Evolutionary conservation across 1,284 basidiomycete species (phyloP), one percentile per base, ranked within the genome.

Genomic region (Tilletiopsis washingtonensis): DNA sequence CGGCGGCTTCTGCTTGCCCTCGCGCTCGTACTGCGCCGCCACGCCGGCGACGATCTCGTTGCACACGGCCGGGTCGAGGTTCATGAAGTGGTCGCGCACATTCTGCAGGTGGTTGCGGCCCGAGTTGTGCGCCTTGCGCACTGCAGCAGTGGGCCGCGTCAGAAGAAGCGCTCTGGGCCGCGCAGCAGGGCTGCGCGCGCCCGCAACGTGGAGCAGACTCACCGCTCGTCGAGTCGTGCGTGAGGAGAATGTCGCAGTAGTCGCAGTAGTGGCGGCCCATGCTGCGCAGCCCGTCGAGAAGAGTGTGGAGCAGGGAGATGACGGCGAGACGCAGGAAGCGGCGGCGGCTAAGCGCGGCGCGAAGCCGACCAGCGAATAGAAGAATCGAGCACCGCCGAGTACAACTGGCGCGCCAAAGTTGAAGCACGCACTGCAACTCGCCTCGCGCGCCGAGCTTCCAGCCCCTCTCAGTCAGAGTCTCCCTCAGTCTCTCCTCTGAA

Each of bases 41-140:
- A 98, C 91, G 73, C 91, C 88, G 80, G 97, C 91, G 71, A 96
- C 91, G 73, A 94, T 89, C 64, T 78, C 88, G 75, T 97, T 91
- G 12, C 91, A 88, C 75, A 93, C 90, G 77, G 94, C 89, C 73
- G 93, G 89, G 51, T 91, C 90, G 54, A 97, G 81, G 3, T 87
- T 89, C 25, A 89, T 87, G 76, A 97, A 98, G 75, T 97, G 98
- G 68, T 98, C 93, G 59, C 90, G 80, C 54, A 98, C 93, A 72
- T 98, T 98, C 45, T 88, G 80, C 38, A 97, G 80, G 73, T 98
- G 93, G 76, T 98, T 98, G 53, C 91, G 81, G 54, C 93, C 93
- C 59, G 84, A 89, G 76, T 97, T 97, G 76, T 98, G 93, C 42
- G 93, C 93, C 76, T 96, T 96, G 60, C 93, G 86, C 29, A 97